These are phyloP conservation scores for Penicillium verhagenii DNA, from an alignment of 495 filamentous ascomycete genomes.

Conservation along the genomic window DNA sequence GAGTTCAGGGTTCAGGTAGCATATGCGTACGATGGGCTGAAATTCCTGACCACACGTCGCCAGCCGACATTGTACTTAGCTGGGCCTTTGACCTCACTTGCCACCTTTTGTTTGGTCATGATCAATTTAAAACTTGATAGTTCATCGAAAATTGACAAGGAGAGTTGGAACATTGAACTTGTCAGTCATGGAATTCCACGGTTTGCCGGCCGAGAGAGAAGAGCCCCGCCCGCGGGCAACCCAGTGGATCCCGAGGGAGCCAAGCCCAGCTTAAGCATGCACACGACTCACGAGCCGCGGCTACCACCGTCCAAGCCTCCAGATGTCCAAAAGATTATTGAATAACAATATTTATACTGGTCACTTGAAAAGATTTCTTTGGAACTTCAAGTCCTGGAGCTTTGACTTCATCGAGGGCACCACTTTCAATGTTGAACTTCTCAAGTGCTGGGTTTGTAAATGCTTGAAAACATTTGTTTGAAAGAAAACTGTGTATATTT, in stretches of 20 bases:
- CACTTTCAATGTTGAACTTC: no score
- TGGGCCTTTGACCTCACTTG: neutral
- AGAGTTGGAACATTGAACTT: no score
- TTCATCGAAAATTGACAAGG: no score
- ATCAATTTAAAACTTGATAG: neutral
- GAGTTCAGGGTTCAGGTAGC: neutral
- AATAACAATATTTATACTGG: no score
- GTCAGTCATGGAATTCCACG: neutral
- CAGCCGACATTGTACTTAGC: conserved; percentile 37
- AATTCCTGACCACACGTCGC: conserved; percentile 45
- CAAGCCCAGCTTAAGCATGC: neutral
- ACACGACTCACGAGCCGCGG: neutral
- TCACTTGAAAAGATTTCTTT: no score
- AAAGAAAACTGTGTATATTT: neutral
- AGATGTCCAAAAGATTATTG: no score
- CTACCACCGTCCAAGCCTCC: no score
- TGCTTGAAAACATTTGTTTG: no score
- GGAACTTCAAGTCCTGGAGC: no score
- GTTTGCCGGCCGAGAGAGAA: neutral
- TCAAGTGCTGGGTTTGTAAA: no score
- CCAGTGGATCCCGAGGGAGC: neutral
- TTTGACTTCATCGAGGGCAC: no score
- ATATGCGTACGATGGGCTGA: conserved; percentile 45
- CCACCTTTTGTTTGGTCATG: neutral
- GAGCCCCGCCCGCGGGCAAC: neutral